Conservation (phyloP, 805 yeast genomes). For the Ascoidea tarda region DNA sequence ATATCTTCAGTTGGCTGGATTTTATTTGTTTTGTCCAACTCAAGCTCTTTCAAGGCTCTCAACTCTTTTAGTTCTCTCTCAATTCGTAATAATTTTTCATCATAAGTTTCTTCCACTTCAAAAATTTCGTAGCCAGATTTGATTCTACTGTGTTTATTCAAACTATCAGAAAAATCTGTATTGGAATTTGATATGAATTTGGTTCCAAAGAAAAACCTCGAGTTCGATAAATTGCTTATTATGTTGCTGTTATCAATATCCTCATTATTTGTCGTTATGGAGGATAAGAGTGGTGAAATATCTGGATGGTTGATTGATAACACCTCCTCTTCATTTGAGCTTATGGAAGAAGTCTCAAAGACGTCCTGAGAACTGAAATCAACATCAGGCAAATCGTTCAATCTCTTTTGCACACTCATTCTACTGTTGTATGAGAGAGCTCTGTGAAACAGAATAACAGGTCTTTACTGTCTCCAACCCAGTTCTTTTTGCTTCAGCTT, state of each 20-base stretch:
- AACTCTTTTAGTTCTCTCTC: constrained; percentile 8
- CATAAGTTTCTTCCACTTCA: constrained; percentile 8
- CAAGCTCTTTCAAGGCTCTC: background rate
- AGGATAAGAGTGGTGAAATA: too few relatives aligned
- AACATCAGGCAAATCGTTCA: background rate
- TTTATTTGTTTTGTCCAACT: constrained; percentile 1
- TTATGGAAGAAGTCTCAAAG: background rate
- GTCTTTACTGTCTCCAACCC: too few relatives aligned
- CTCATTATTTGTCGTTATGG: too few relatives aligned
- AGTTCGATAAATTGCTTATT: background rate
- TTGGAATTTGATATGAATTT: background rate
- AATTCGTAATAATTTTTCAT: constrained; percentile 6
- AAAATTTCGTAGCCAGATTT: constrained; percentile 3
- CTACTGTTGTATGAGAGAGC: too few relatives aligned
- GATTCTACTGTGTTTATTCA: background rate
- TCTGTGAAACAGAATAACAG: too few relatives aligned
- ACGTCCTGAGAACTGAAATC: background rate
- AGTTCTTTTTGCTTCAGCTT: too few relatives aligned
- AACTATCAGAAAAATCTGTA: constrained; percentile 9
- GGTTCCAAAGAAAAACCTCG: constrained; percentile 2
- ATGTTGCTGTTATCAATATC: constrained; percentile 5
- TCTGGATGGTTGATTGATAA: background rate
- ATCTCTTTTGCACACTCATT: too few relatives aligned
- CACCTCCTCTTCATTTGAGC: background rate
- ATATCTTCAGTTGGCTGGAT: constrained; percentile 9